Evolutionary conservation across 2,329 filamentous ascomycete species (phyloP).

Genomic region (Emmonsiellopsis sp.): DNA sequence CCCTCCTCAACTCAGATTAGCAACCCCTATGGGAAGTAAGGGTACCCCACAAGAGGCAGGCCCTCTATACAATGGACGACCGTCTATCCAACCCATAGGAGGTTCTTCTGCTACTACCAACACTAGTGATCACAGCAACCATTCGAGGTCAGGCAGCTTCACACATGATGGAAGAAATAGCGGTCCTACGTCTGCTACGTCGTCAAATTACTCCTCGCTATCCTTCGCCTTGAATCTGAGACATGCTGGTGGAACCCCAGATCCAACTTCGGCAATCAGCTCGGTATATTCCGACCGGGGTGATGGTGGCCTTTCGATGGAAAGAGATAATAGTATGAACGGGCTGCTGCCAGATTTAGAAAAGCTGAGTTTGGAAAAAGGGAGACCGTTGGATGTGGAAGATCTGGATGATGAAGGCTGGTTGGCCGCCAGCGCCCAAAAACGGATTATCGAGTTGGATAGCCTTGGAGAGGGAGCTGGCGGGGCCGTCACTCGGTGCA

Average conservation of each 20-base stretch:
- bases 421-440: conserved; percentile 83
- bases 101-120: conserved; percentile 58
- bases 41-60: conserved; percentile 61
- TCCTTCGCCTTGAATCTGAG: conserved; percentile 68
- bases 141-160: conserved; percentile 78
- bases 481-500: conserved; percentile 86
- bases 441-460: conserved; percentile 78
- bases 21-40: conserved; percentile 70
- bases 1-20: conserved; percentile 71
- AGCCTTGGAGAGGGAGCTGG: conserved; percentile 90
- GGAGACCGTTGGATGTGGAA: conserved; percentile 77
- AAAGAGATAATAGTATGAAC: conserved; percentile 71
- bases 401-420: conserved; percentile 92
- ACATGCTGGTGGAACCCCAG: conserved; percentile 57
- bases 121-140: conserved; percentile 68
- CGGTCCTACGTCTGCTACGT: conserved; percentile 74
- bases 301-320: conserved; percentile 67
- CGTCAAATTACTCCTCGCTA: conserved; percentile 74
- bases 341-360: conserved; percentile 69
- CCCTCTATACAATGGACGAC: conserved; percentile 41
- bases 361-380: conserved; percentile 70
- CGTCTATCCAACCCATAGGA: conserved; percentile 45
- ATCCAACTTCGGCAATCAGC: conserved; percentile 80
- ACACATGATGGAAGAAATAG: conserved; percentile 64
- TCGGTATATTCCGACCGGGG: conserved; percentile 74